phyloP scores from a whole-genome alignment of 2,329 filamentous ascomycete genomes.

The Stachybotrys chartarum region DNA sequence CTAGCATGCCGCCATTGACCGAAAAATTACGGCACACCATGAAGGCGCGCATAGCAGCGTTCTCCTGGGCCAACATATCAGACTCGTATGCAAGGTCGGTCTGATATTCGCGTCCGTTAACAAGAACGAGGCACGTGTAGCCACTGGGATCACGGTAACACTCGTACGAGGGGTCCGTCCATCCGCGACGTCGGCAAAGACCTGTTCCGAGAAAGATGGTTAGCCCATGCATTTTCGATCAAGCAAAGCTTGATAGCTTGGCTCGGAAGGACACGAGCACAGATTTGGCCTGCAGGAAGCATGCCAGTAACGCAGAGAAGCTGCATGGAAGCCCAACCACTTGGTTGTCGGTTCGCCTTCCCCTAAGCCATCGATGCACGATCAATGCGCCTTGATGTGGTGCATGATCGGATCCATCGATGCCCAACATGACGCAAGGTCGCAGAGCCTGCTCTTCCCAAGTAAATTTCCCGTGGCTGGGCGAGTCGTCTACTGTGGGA shows the following conservation, averaged over 20 bases:
- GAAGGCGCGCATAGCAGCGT: conserved; percentile 91
- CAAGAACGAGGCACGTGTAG: conserved; percentile 83
- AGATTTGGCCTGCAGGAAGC: conserved; percentile 1
- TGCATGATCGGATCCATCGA: too few relatives aligned
- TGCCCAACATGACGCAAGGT: not conserved
- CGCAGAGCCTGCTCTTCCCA: too few relatives aligned
- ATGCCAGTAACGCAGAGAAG: conserved; percentile 12
- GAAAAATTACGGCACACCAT: conserved; percentile 98
- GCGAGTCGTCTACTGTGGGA: not conserved
- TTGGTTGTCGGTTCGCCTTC: not conserved
- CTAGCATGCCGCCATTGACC: conserved; percentile 88
- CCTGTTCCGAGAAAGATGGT: conserved; percentile 46
- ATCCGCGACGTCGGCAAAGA: conserved; percentile 89
- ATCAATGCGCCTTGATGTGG: not conserved
- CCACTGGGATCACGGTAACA: conserved; percentile 67
- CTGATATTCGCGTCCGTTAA: conserved; percentile 95
- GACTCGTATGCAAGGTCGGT: conserved; percentile 81
- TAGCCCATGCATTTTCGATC: conserved; percentile 17
- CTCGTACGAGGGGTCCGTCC: conserved; percentile 86
- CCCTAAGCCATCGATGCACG: not conserved
- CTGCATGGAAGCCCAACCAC: conserved; percentile 28
- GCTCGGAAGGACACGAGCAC: not conserved
- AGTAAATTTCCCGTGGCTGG: not conserved
- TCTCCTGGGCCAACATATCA: conserved; percentile 79
- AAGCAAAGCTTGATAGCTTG: not conserved